phyloP scores from a whole-genome alignment of 371 early-diverging fungal species.

The Sporodiniella umbellata region DNA sequence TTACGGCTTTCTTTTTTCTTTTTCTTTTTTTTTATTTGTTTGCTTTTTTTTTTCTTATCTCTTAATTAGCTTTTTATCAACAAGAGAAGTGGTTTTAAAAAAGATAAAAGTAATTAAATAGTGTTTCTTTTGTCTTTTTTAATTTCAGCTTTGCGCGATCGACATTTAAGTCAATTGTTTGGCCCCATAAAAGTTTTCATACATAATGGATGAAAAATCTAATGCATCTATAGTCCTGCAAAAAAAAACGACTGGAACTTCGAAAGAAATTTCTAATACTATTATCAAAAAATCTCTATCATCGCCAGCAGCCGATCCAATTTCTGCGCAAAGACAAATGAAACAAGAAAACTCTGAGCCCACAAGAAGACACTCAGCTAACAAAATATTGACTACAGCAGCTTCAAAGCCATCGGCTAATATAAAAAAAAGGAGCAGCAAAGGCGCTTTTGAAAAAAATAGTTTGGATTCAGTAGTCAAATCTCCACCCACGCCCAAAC shows the following conservation, averaged over 20 bases:
- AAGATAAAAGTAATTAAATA: too few species aligned
- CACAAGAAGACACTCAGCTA: background rate
- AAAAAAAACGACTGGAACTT: background rate
- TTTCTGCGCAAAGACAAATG: background rate
- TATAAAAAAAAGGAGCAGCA: conserved; percentile 6
- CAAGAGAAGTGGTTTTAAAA: too few species aligned
- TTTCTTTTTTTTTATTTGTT: too few species aligned
- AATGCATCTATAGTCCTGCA: background rate
- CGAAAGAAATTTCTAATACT: background rate
- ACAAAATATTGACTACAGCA: conserved; percentile 3
- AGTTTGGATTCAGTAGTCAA: background rate
- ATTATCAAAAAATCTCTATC: conserved; percentile 3
- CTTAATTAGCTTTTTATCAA: too few species aligned
- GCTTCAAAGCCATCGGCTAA: conserved; percentile 4
- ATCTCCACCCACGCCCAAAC: background rate
- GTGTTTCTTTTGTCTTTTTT: too few species aligned
- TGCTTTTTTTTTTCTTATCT: too few species aligned
- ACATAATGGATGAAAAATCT: background rate
- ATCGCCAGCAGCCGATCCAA: conserved; percentile 1
- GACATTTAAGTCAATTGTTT: too few species aligned
- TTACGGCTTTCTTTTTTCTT: too few species aligned
- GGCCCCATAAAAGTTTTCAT: background rate
- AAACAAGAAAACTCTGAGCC: background rate
- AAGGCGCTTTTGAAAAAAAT: background rate
- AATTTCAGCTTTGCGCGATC: too few species aligned